Conservation (phyloP, 2,329 filamentous ascomycete species). For the Aaosphaeria pasadenensis region DNA sequence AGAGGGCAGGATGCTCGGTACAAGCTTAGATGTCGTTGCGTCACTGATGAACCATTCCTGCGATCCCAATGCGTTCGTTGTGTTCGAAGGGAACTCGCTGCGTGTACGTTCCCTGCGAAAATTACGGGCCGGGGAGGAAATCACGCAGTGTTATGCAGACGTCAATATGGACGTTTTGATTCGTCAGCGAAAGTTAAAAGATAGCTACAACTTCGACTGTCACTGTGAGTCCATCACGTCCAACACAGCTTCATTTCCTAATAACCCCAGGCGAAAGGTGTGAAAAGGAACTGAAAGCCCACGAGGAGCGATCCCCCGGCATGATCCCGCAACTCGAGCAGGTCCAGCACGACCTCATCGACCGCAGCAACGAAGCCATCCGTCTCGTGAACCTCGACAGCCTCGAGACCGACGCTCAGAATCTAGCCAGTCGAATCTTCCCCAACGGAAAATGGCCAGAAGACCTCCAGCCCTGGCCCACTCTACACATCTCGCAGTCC, state of each 20-base stretch:
- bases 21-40: slow-evolving; percentile 1
- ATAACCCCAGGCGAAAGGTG: background rate
- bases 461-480: background rate
- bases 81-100: background rate
- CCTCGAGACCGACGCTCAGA: background rate
- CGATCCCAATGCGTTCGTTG: background rate
- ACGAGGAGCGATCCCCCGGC: background rate
- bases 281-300: background rate
- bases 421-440: background rate
- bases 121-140: background rate
- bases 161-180: background rate
- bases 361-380: background rate
- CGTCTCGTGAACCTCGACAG: background rate
- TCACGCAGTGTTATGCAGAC: background rate
- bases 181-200: background rate
- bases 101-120: background rate
- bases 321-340: background rate
- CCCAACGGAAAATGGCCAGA: background rate
- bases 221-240: background rate
- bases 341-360: background rate
- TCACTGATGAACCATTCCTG: background rate
- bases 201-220: background rate
- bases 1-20: background rate
- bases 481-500: background rate
- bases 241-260: background rate